Evolutionary conservation across 2,329 filamentous ascomycete species (phyloP), one percentile per base, ranked within the genome.

Genomic region (Penicillium sp.): DNA sequence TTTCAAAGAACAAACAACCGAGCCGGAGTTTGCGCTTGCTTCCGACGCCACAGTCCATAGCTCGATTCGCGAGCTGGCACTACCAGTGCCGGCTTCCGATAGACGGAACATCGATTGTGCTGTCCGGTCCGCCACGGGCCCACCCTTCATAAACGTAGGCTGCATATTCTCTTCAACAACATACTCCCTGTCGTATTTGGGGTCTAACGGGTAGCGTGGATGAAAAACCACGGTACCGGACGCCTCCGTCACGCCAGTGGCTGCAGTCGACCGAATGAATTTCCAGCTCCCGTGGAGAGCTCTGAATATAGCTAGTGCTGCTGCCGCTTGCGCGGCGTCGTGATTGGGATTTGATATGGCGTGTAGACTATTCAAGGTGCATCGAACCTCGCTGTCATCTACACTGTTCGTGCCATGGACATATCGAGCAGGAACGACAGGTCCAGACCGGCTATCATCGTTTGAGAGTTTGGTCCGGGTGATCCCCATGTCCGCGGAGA

Each of bases 201-300:
- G 24, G 20, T 60, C 60, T 0, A 86, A 89, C 5, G 82, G 81
- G 1, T 74, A 69, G 1, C 87, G 79, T 0, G 88, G 79, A 9
- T 84, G 73, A 53, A 92, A 91, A 6, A 74, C 75, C 1, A 85
- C 85, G 0, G 76, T 85, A 13, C 88, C 88, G 14, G 74, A 39
- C 2, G 18, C 0, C 73, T 2, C 83, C 71, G 24, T 70, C 73
- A 58, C 81, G 84, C 2, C 89, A 74, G 10, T 24, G 16, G 2
- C 41, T 30, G 35, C 11, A 30, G 11, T 16, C 78, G 76, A 1
- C 85, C 79, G 46, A 81, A 50, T 46, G 1, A 90, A 75, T 3
- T 71, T 79, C 89, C 89, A 92, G 3, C 76, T 75, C 6, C 89
- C 89, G 30, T 89, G 81, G 1, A 92, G 75, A 7, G 82, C 86